Conservation (phyloP, 768 basidiomycete genomes). For the Lactarius sanguifluus region DNA sequence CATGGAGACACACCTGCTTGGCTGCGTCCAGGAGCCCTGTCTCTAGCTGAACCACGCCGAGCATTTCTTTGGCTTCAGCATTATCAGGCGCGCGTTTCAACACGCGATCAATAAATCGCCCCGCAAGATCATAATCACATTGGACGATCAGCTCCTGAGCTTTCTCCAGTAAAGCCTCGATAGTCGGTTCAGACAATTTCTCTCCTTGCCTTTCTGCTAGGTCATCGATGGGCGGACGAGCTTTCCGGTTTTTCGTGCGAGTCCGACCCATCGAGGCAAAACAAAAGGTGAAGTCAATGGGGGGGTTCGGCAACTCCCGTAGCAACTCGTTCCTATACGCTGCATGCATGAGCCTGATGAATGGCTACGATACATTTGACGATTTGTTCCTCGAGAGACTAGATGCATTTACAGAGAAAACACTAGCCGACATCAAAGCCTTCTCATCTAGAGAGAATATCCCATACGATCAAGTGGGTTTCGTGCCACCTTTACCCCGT, state of each 20-base stretch:
- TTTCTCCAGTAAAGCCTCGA: conserved; percentile 61
- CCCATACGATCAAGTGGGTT: conserved; percentile 58
- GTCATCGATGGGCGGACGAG: conserved; percentile 30
- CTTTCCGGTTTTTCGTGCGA: conserved; percentile 36
- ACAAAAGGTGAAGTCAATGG: not conserved
- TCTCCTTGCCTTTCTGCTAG: conserved; percentile 36
- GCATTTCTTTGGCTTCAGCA: conserved; percentile 72
- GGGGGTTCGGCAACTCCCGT: not conserved
- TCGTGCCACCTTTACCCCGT: not conserved
- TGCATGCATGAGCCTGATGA: conserved; percentile 17
- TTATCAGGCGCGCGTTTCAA: conserved; percentile 63
- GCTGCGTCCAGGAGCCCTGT: conserved; percentile 73
- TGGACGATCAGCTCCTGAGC: conserved; percentile 79
- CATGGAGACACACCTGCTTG: conserved; percentile 49
- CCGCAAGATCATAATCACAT: conserved; percentile 81
- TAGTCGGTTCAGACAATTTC: conserved; percentile 40
- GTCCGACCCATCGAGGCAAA: conserved; percentile 36
- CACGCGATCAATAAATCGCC: conserved; percentile 66
- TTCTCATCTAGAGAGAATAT: conserved; percentile 61
- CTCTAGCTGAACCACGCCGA: conserved; percentile 79
- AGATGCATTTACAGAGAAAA: conserved; percentile 61
- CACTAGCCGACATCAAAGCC: conserved; percentile 52
- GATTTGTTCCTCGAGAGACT: conserved; percentile 63
- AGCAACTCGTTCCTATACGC: not conserved
- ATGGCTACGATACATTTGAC: conserved; percentile 39